phyloP scores from a whole-genome alignment of 805 yeast genomes.

The Metschnikowia chrysomelidarum region DNA sequence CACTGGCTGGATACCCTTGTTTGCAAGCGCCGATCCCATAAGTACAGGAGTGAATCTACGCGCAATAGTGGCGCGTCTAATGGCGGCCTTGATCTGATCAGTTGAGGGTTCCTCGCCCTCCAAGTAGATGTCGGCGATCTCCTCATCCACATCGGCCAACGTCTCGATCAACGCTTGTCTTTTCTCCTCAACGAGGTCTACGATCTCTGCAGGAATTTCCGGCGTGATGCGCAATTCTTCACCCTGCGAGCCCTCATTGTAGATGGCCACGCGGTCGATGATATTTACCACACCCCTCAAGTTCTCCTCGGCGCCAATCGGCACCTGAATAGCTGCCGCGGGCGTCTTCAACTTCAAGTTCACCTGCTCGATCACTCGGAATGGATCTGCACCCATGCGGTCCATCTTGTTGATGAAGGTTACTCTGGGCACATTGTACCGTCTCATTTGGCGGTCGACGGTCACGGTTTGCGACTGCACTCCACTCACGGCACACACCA shows the following conservation, averaged over 20 bases:
- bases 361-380: slow-evolving; percentile 89
- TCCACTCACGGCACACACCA: slow-evolving; percentile 97
- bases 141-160: slow-evolving; percentile 97
- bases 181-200: slow-evolving; percentile 84
- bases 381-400: slow-evolving; percentile 98
- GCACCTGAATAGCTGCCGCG: slow-evolving; percentile 97
- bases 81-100: slow-evolving; percentile 83
- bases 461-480: slow-evolving; percentile 98
- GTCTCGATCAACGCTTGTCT: slow-evolving; percentile 85
- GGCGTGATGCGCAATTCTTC: slow-evolving; percentile 60
- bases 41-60: slow-evolving; percentile 98
- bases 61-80: slow-evolving; percentile 92
- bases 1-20: slow-evolving; percentile 93
- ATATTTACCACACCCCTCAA: slow-evolving; percentile 89
- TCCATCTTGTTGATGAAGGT: slow-evolving; percentile 98
- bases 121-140: slow-evolving; percentile 87
- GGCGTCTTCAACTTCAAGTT: slow-evolving; percentile 84
- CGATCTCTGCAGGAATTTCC: slow-evolving; percentile 76
- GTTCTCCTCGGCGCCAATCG: slow-evolving; percentile 89
- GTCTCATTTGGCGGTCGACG: slow-evolving; percentile 97
- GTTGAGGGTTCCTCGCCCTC: slow-evolving; percentile 87
- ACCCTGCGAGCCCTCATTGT: slow-evolving; percentile 90
- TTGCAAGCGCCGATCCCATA: slow-evolving; percentile 98
- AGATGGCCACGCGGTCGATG: slow-evolving; percentile 80
- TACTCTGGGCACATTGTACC: slow-evolving; percentile 94